Conservation (phyloP, 2,329 filamentous ascomycete genomes). For the Aspergillus quadrilineatus region DNA sequence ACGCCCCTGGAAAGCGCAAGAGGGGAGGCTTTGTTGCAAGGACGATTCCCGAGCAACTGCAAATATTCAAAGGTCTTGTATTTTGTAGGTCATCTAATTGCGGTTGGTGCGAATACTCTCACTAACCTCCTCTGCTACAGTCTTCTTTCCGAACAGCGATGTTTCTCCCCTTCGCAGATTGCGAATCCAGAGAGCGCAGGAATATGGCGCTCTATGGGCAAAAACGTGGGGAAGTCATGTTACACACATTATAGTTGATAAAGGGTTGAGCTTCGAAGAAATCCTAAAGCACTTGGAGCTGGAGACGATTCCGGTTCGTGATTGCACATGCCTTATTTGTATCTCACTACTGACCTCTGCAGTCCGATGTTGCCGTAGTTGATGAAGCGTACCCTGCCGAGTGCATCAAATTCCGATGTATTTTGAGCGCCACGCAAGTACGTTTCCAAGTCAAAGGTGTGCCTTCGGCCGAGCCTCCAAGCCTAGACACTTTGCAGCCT, state of each 20-base stretch:
- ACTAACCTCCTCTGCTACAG: slow-evolving; percentile 25
- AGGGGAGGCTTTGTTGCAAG: slow-evolving; percentile 40
- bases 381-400: slow-evolving; percentile 69
- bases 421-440: slow-evolving; percentile 60
- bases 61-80: slow-evolving; percentile 60
- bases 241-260: slow-evolving; percentile 80
- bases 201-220: slow-evolving; percentile 73
- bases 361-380: slow-evolving; percentile 53
- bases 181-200: slow-evolving; percentile 71
- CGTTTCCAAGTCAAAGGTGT: slow-evolving; percentile 46
- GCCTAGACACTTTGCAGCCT: slow-evolving; percentile 7
- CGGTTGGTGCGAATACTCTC: not conserved
- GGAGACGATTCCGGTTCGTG: slow-evolving; percentile 49
- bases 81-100: slow-evolving; percentile 52
- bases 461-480: slow-evolving; percentile 11
- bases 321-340: not conserved
- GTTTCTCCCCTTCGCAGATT: slow-evolving; percentile 64
- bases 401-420: slow-evolving; percentile 58
- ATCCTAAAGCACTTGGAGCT: slow-evolving; percentile 58
- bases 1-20: slow-evolving; percentile 25
- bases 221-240: slow-evolving; percentile 56
- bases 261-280: slow-evolving; percentile 61
- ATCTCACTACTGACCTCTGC: slow-evolving; percentile 16
- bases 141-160: slow-evolving; percentile 80
- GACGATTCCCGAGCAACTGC: slow-evolving; percentile 52